phyloP scores from a whole-genome alignment of 257 asterid species.

The Scutellaria barbata region DNA sequence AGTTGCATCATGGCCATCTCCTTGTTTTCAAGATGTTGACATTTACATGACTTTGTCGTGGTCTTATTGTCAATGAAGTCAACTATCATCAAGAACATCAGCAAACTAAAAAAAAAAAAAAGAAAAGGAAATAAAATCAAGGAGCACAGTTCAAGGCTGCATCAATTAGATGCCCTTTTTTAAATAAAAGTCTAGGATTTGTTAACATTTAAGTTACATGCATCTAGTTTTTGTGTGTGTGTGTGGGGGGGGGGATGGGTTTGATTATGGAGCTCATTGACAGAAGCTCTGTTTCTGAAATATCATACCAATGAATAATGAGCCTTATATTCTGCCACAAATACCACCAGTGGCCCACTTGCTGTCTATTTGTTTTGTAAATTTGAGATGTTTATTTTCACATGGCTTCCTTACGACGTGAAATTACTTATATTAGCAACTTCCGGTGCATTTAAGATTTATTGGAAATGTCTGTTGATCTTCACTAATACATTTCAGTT shows the following conservation, averaged over 20 bases:
- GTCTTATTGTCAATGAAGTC: background rate
- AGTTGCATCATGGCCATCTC: slow-evolving; percentile 12
- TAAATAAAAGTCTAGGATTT: slow-evolving; percentile 1
- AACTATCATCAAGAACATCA: background rate
- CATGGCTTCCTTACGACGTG: background rate
- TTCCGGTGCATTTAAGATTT: slow-evolving; percentile 11
- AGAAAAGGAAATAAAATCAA: background rate
- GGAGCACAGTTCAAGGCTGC: background rate
- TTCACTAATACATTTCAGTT: slow-evolving; percentile 16
- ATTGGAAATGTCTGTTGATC: slow-evolving; percentile 2
- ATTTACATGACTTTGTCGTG: too few species aligned
- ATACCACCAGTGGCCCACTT: background rate
- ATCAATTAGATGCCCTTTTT: background rate
- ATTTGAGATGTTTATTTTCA: background rate
- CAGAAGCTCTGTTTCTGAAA: slow-evolving; percentile 17
- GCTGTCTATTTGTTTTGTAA: background rate
- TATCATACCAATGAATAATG: too few species aligned
- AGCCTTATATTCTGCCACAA: background rate
- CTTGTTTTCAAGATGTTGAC: background rate
- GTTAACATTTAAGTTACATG: background rate
- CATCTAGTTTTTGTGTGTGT: background rate
- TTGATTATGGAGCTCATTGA: background rate
- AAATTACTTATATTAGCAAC: background rate
- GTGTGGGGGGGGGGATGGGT: too few species aligned
- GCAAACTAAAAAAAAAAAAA: background rate